These are phyloP conservation scores for Beverwykella pulmonaria DNA, from an alignment of 495 filamentous ascomycete genomes.

Conservation along the genomic window DNA sequence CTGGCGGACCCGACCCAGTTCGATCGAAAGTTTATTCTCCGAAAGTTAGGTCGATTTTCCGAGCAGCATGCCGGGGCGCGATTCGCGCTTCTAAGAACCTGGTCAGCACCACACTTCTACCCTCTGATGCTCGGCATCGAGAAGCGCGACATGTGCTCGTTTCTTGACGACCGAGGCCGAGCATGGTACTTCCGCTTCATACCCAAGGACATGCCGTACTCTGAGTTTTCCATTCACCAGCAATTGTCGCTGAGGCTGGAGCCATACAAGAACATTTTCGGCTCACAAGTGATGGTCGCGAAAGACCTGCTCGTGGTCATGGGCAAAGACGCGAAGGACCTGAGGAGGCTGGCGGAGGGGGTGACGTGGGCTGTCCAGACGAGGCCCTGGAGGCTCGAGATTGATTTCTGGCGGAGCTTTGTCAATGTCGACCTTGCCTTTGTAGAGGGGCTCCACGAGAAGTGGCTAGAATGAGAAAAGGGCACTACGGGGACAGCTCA, in stretches of 20 bases:
- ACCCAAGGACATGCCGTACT: no score
- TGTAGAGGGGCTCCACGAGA: conserved; percentile 48
- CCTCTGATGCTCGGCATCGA: conserved; percentile 51
- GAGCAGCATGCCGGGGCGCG: no score
- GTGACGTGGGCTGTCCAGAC: conserved; percentile 54
- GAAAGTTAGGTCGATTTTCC: no score
- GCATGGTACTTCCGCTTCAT: conserved; percentile 54
- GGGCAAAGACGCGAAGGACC: conserved; percentile 50
- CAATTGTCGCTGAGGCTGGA: conserved; percentile 42
- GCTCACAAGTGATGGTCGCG: conserved; percentile 47
- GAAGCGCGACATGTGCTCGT: conserved; percentile 42
- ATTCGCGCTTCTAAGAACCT: conserved; percentile 50
- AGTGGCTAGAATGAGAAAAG: conserved; percentile 48
- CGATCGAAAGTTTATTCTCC: no score
- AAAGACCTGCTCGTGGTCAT: conserved; percentile 53
- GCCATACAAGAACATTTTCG: conserved; percentile 41
- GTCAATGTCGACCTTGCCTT: conserved; percentile 54
- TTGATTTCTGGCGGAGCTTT: conserved; percentile 59
- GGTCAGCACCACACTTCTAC: conserved; percentile 57
- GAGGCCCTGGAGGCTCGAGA: conserved; percentile 55
- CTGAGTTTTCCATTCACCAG: conserved; percentile 53
- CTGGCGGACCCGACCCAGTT: no score
- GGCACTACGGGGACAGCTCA: not conserved
- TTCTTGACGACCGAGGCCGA: conserved; percentile 49
- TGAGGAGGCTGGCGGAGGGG: conserved; percentile 47